These are phyloP conservation scores for Aureobasidium zeae DNA, from an alignment of 2,329 filamentous ascomycete genomes.

Conservation along the genomic window DNA sequence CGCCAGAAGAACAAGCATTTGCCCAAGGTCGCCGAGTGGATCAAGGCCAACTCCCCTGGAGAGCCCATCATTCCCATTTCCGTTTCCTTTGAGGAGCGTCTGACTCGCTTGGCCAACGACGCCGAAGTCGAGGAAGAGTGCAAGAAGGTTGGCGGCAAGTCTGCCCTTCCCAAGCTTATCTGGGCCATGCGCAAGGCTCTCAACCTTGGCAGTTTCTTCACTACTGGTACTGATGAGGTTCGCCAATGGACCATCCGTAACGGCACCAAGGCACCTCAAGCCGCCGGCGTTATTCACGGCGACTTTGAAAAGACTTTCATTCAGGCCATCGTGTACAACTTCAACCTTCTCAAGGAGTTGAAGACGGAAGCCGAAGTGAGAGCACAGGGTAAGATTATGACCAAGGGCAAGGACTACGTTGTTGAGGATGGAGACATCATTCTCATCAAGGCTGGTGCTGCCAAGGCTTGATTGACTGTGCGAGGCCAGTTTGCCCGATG, in stretches of 20 bases:
- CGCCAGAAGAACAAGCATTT: conserved; percentile 99
- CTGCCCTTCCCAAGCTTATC: conserved; percentile 84
- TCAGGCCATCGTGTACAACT: conserved; percentile 92
- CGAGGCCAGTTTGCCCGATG: too few relatives aligned
- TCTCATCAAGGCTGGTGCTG: conserved; percentile 82
- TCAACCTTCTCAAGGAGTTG: conserved; percentile 65
- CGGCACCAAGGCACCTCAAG: conserved; percentile 93
- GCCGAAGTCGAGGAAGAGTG: conserved; percentile 72
- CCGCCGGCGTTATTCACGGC: conserved; percentile 93
- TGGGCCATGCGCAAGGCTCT: conserved; percentile 86
- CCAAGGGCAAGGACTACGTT: conserved; percentile 96
- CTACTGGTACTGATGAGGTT: conserved; percentile 88
- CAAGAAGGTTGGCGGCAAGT: conserved; percentile 79
- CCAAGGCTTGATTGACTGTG: conserved; percentile 55
- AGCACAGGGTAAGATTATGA: conserved; percentile 93
- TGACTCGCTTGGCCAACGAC: conserved; percentile 71
- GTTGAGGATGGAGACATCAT: conserved; percentile 74
- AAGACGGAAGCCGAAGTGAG: conserved; percentile 84
- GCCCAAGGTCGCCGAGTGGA: conserved; percentile 86
- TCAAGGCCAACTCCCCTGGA: conserved; percentile 78
- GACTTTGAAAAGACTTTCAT: conserved; percentile 99
- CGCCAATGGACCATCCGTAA: conserved; percentile 96
- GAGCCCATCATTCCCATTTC: conserved; percentile 92
- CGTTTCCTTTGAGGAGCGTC: conserved; percentile 82
- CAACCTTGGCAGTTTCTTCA: conserved; percentile 94